These are phyloP conservation scores for Botrytis medusae DNA, from an alignment of 2,329 filamentous ascomycete genomes.

Conservation along the genomic window DNA sequence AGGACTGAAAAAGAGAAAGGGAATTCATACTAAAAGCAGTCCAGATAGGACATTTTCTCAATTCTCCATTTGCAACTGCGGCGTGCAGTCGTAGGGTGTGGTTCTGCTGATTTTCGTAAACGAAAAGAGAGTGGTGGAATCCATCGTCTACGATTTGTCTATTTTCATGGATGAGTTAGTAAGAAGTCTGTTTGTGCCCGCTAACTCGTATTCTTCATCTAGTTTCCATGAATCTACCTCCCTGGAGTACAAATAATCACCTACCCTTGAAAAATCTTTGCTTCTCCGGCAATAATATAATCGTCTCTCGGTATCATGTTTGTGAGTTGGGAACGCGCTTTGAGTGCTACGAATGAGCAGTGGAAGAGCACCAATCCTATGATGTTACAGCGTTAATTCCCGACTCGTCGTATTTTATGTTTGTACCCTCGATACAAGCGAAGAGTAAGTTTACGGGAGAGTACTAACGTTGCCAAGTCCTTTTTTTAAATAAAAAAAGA, in stretches of 20 bases:
- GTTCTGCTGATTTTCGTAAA: conserved; percentile 53
- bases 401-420: neutral
- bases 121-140: conserved; percentile 53
- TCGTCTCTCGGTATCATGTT: conserved; percentile 48
- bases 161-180: neutral
- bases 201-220: neutral
- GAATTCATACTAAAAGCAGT: conserved; percentile 57
- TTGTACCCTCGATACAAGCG: neutral
- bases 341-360: conserved; percentile 57
- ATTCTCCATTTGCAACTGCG: conserved; percentile 54
- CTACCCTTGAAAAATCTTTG: conserved; percentile 57
- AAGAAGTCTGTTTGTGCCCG: neutral
- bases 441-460: too few species aligned
- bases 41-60: conserved; percentile 59
- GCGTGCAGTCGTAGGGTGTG: conserved; percentile 55
- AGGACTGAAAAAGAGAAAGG: neutral
- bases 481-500: neutral
- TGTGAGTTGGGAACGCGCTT: conserved; percentile 50
- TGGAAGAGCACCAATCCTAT: conserved; percentile 61
- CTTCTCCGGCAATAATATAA: conserved; percentile 50
- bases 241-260: conserved; percentile 28
- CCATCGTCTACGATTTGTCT: conserved; percentile 59
- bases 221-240: neutral
- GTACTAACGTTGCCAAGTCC: conserved; percentile 22
- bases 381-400: neutral